A percentile compares a stretch with the other conserved stretches of the same genome.
Evolutionary conservation across 2,329 filamentous ascomycete genomes (phyloP).

Genomic region (Diatrype stigma): DNA sequence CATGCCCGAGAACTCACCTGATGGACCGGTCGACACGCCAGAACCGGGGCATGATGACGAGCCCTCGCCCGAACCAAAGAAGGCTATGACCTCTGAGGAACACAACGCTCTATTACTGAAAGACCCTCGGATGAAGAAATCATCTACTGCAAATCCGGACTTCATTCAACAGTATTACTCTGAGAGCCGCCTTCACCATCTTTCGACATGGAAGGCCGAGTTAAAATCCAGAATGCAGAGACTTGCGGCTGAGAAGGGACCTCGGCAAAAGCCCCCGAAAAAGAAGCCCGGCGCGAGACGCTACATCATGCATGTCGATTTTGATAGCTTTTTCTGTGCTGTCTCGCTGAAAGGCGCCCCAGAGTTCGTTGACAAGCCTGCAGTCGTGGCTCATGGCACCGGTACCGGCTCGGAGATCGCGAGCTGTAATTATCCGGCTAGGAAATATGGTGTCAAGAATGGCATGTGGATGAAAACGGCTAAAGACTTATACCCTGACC

Average conservation of each 20-base stretch:
- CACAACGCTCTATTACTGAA: conserved; percentile 83
- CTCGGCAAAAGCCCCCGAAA: conserved; percentile 41
- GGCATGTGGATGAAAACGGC: conserved; percentile 99
- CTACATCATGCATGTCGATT: conserved; percentile 94
- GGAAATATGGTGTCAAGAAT: conserved; percentile 84
- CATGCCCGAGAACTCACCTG: not conserved
- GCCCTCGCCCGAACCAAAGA: conserved; percentile 13
- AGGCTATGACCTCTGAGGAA: conserved; percentile 74
- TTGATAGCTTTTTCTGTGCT: conserved; percentile 97
- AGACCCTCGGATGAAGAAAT: conserved; percentile 81
- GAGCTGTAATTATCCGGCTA: conserved; percentile 92
- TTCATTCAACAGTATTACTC: conserved; percentile 94
- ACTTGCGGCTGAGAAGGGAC: conserved; percentile 65
- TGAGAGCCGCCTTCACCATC: conserved; percentile 88
- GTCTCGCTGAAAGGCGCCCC: conserved; percentile 78
- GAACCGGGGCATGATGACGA: not conserved
- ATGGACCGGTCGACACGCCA: not conserved
- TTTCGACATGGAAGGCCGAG: conserved; percentile 95
- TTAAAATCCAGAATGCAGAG: conserved; percentile 85
- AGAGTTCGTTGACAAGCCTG: conserved; percentile 71
- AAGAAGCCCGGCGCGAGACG: conserved; percentile 60
- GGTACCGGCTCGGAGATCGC: conserved; percentile 91
- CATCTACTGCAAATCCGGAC: conserved; percentile 86
- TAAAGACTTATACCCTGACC: conserved; percentile 72
- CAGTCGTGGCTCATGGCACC: conserved; percentile 81